Evolutionary conservation across 225 moss, liverwort and hornwort genomes (phyloP).

Genomic region (Takakia lepidozioides): DNA sequence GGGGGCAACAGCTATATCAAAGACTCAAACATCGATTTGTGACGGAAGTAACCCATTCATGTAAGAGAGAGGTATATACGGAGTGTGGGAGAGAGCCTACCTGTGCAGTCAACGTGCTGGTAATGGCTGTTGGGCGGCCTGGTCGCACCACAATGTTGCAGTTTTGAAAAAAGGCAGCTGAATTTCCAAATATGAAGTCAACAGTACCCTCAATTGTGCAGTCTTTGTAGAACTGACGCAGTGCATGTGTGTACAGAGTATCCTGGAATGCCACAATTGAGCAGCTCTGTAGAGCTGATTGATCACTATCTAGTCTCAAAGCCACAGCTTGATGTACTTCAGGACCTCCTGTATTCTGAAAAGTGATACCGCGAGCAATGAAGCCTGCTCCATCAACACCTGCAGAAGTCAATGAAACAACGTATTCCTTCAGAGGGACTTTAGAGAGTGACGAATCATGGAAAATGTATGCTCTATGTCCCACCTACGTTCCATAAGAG

Average conservation of each 20-base stretch:
- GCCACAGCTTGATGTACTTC: slow-evolving; percentile 66
- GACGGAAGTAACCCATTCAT: not conserved
- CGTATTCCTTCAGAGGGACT: not conserved
- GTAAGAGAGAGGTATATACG: too few relatives aligned
- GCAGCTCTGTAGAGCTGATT: slow-evolving; percentile 50
- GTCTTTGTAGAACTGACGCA: slow-evolving; percentile 67
- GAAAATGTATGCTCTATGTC: not conserved
- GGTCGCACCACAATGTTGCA: slow-evolving; percentile 40
- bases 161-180: slow-evolving; percentile 53
- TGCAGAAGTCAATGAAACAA: slow-evolving; percentile 6
- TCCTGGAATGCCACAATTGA: slow-evolving; percentile 67
- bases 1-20: too few relatives aligned
- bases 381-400: slow-evolving; percentile 63
- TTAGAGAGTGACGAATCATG: not conserved
- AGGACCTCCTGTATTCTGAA: slow-evolving; percentile 70
- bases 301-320: slow-evolving; percentile 62
- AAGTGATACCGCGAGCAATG: slow-evolving; percentile 55
- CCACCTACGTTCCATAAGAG: not conserved
- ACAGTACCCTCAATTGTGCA: slow-evolving; percentile 66
- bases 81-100: slow-evolving; percentile 7
- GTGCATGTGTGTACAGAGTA: slow-evolving; percentile 62
- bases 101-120: slow-evolving; percentile 39
- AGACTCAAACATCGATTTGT: too few relatives aligned
- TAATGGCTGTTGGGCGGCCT: slow-evolving; percentile 2
- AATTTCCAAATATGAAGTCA: slow-evolving; percentile 79